Conservation (phyloP, 2,329 filamentous ascomycete species). For the Calonectria fujianensis region DNA sequence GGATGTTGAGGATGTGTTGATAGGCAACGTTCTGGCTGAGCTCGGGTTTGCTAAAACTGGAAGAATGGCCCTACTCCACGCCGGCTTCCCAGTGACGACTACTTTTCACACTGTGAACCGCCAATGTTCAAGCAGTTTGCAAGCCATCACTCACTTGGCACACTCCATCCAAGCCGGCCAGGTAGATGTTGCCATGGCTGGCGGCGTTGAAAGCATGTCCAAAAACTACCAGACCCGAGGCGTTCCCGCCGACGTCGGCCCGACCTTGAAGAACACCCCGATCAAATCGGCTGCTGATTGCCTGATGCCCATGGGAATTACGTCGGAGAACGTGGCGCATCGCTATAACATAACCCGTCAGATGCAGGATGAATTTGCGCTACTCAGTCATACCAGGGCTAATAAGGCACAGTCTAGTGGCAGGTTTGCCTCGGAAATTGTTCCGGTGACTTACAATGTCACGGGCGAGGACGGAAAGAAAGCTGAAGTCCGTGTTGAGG, state of each 20-base stretch:
- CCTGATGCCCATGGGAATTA: constrained; percentile 8
- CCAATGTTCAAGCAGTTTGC: constrained; percentile 9
- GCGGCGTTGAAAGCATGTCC: constrained; percentile 11
- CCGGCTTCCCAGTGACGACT: background rate
- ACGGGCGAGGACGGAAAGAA: background rate
- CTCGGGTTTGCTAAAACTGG: background rate
- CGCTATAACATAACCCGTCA: constrained; percentile 10
- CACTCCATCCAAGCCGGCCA: constrained; percentile 11
- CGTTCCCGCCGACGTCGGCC: constrained; percentile 8
- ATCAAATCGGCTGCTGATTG: constrained; percentile 3
- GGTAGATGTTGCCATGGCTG: constrained; percentile 12
- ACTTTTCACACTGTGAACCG: constrained; percentile 9
- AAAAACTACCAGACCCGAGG: constrained; percentile 14
- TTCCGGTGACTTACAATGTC: background rate
- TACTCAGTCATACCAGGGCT: constrained; percentile 1
- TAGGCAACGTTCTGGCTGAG: constrained; percentile 10
- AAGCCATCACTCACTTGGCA: constrained; percentile 12
- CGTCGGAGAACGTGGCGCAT: background rate
- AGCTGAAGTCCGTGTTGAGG: background rate
- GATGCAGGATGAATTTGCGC: constrained; percentile 14
- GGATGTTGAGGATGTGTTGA: constrained; percentile 9
- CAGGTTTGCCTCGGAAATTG: background rate
- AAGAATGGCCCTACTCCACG: constrained; percentile 4
- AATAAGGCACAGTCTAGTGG: background rate
- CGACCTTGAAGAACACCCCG: background rate